A percentile compares a stretch with the other conserved stretches of the same genome.
Evolutionary conservation across 2,329 filamentous ascomycete species (phyloP).

Genomic region (Tympanopsis confertula): DNA sequence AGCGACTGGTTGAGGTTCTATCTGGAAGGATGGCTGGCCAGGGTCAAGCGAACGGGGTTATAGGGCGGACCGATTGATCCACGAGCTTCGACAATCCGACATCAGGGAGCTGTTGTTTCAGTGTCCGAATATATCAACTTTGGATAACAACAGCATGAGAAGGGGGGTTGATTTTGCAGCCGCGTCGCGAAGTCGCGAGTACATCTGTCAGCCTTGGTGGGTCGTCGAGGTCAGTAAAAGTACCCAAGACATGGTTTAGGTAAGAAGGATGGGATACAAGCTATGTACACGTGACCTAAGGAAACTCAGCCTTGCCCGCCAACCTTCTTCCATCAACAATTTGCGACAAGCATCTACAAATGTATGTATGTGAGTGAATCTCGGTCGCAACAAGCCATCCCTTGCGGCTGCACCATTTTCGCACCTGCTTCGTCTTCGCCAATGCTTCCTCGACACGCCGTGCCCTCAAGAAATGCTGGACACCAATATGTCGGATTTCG

Average conservation of each 20-base stretch:
- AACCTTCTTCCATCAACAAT: not conserved
- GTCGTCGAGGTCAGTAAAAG: no score
- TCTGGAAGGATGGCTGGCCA: no score
- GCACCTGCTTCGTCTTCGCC: not conserved
- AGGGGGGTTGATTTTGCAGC: no score
- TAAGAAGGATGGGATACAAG: no score
- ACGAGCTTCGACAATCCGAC: not conserved
- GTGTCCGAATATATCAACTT: no score
- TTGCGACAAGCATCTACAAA: not conserved
- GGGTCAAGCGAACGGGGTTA: no score
- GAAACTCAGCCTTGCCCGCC: no score
- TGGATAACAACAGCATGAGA: no score
- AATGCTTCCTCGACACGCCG: not conserved
- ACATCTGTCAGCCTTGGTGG: no score
- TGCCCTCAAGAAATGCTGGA: constrained; percentile 1
- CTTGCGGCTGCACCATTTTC: not conserved
- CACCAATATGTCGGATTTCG: constrained; percentile 38
- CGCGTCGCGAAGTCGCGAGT: no score
- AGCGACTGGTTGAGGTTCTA: not conserved
- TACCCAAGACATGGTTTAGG: no score
- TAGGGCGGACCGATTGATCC: not conserved
- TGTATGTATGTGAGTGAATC: not conserved
- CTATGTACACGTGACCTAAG: no score
- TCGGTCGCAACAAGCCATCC: not conserved
- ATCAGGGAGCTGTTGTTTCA: not conserved